Evolutionary conservation across 148 eudicot genomes (phyloP).

Genomic region (Cornus florida): DNA sequence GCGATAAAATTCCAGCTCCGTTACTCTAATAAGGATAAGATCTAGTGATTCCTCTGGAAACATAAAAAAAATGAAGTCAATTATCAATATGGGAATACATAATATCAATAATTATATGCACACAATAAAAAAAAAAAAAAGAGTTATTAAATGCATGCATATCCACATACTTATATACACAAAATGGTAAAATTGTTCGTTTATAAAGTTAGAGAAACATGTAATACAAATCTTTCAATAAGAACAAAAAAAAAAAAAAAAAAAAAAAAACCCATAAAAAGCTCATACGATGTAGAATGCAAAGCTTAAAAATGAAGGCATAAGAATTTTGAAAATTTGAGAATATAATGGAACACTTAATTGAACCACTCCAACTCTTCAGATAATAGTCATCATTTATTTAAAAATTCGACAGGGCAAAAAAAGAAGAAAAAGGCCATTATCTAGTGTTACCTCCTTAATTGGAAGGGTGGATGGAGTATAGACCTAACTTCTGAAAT

Average conservation of each 20-base stretch:
- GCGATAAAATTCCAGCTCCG: constrained; percentile 5
- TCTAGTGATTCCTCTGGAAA: constrained; percentile 12
- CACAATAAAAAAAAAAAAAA: background rate
- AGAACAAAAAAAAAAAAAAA: too few species aligned
- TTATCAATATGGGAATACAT: background rate
- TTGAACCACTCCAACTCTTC: background rate
- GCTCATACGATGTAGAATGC: background rate
- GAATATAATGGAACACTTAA: background rate
- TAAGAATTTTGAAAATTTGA: background rate
- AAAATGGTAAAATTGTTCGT: background rate
- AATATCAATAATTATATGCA: background rate
- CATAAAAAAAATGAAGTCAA: background rate
- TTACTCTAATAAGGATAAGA: background rate
- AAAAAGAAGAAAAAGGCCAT: background rate
- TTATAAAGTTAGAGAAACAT: background rate
- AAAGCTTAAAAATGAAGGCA: background rate
- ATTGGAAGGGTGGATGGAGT: too few species aligned
- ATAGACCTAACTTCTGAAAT: too few species aligned
- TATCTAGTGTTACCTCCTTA: background rate
- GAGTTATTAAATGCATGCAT: background rate
- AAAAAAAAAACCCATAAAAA: background rate
- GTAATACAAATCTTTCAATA: background rate
- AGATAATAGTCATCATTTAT: background rate
- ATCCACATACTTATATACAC: background rate
- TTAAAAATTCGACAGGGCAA: background rate